Percentiles rank a stretch among this genome's conserved stretches.
phyloP scores from a whole-genome alignment of 148 eudicot species.

The Limonium bicolor region DNA sequence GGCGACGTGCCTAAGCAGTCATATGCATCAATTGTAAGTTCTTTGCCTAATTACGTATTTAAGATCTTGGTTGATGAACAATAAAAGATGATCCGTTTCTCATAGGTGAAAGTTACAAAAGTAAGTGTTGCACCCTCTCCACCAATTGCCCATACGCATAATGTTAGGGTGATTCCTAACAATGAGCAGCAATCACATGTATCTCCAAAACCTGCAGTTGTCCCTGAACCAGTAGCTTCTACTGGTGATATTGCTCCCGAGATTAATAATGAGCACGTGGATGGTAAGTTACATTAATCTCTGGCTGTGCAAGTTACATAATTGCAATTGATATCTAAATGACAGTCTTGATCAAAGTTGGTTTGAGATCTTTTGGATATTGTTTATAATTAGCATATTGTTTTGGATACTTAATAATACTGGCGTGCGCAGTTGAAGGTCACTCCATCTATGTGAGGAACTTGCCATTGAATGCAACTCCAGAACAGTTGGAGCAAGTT shows the following conservation, averaged over 20 bases:
- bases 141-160: constrained; percentile 21
- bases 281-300: too few species aligned
- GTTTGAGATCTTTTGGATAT: too few species aligned
- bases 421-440: constrained; percentile 36
- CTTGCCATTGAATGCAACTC: constrained; percentile 45
- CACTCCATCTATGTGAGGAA: constrained; percentile 52
- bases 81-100: neutral
- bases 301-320: too few species aligned
- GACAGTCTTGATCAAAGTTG: too few species aligned
- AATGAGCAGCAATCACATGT: constrained; percentile 21
- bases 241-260: constrained; percentile 19
- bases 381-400: too few species aligned
- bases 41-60: neutral
- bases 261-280: constrained; percentile 15
- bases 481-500: constrained; percentile 40
- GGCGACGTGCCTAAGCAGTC: constrained; percentile 43
- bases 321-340: too few species aligned
- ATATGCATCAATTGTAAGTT: constrained; percentile 61
- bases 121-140: constrained; percentile 17
- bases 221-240: constrained; percentile 17
- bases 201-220: constrained; percentile 16
- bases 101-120: constrained; percentile 46
- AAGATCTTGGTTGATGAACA: neutral
- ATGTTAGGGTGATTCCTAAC: constrained; percentile 23
- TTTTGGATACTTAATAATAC: neutral